Conservation (phyloP, 2,329 filamentous ascomycete genomes). For the Pseudogymnoascus verrucosus region DNA sequence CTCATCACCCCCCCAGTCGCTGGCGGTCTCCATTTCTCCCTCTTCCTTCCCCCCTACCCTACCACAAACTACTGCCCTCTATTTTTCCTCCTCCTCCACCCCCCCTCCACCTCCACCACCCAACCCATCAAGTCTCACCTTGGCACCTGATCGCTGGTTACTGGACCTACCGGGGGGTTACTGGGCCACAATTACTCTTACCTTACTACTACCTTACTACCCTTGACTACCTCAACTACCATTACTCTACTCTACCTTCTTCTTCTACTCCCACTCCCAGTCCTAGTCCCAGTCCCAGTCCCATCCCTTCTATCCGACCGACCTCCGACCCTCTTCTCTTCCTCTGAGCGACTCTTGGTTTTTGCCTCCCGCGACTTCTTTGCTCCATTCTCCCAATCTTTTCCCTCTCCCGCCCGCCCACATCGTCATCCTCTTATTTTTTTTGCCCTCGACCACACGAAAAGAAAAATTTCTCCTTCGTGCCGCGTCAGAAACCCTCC, state of each 20-base stretch:
- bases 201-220: not conserved
- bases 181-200: not conserved
- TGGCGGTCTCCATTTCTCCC: not conserved
- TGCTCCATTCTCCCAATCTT: not conserved
- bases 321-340: not conserved
- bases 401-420: not conserved
- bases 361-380: not conserved
- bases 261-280: not conserved
- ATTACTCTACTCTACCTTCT: not conserved
- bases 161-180: not conserved
- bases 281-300: not conserved
- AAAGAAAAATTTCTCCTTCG: not conserved
- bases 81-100: not conserved
- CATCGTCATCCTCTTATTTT: not conserved
- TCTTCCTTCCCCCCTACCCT: no score
- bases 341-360: not conserved
- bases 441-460: not conserved
- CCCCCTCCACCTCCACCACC: not conserved
- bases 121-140: slow-evolving; percentile 2
- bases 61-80: not conserved
- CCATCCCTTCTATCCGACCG: not conserved
- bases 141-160: not conserved
- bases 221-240: not conserved
- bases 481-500: not conserved
- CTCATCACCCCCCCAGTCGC: not conserved